Percentiles rank a stretch among this genome's conserved stretches.
These are phyloP conservation scores for Epichloe coenophiala DNA, from an alignment of 2,329 filamentous ascomycete genomes.

Conservation along the genomic window DNA sequence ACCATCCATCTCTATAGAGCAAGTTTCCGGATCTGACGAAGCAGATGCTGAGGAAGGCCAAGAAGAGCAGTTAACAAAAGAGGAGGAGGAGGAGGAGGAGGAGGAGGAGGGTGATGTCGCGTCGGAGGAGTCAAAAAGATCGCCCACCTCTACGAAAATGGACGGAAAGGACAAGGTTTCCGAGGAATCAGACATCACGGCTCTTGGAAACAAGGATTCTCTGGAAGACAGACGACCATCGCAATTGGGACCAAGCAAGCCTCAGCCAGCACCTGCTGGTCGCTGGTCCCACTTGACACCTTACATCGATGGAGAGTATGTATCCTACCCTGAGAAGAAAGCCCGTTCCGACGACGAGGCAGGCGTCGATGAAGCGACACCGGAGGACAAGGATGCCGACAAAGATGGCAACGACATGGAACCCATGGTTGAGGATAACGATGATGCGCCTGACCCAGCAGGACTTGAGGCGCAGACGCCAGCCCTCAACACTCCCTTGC, in stretches of 20 bases:
- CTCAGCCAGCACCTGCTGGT: constrained; percentile 18
- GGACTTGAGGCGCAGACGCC: constrained; percentile 21
- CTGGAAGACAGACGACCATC: not conserved
- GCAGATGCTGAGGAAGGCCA: not conserved
- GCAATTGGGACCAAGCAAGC: constrained; percentile 8
- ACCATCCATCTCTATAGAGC: constrained; percentile 3
- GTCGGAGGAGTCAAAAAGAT: not conserved
- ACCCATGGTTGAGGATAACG: constrained; percentile 20
- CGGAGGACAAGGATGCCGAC: constrained; percentile 19
- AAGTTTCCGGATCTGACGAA: not conserved
- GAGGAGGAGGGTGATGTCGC: not conserved
- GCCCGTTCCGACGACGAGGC: constrained; percentile 18
- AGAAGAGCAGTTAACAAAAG: not conserved
- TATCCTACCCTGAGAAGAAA: constrained; percentile 26
- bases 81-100: not conserved
- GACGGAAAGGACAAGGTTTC: not conserved
- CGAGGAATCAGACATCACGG: not conserved
- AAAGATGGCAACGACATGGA: constrained; percentile 15
- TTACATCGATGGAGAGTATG: constrained; percentile 25
- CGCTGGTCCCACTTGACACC: constrained; percentile 27
- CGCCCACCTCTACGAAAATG: not conserved
- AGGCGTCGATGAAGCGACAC: constrained; percentile 16
- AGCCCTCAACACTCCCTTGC: constrained; percentile 24
- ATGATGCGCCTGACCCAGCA: constrained; percentile 17
- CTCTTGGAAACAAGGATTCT: not conserved